Evolutionary conservation across 306 rosid genomes (phyloP).

Genomic region (Quercus mongolica): DNA sequence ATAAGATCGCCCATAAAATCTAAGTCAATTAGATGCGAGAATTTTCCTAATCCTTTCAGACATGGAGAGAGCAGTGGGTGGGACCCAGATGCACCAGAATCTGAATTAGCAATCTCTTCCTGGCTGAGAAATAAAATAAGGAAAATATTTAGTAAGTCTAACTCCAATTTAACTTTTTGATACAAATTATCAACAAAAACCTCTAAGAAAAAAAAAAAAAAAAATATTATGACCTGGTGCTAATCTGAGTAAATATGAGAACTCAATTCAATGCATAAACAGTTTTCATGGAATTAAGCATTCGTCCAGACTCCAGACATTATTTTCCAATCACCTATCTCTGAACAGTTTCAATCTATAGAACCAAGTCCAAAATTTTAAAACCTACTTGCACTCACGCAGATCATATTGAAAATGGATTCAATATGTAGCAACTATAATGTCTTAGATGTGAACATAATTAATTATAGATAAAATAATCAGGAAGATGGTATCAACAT

Average conservation of each 20-base stretch:
- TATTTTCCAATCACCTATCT: not conserved
- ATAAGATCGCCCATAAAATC: constrained; percentile 91
- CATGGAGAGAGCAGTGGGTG: constrained; percentile 83
- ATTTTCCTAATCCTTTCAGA: constrained; percentile 88
- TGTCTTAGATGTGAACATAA: not conserved
- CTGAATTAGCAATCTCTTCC: constrained; percentile 38
- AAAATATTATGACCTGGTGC: not conserved
- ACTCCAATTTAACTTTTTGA: constrained; percentile 19
- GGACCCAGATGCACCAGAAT: constrained; percentile 41
- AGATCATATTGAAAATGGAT: not conserved
- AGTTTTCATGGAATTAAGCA: not conserved
- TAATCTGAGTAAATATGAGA: not conserved
- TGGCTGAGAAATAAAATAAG: constrained; percentile 45
- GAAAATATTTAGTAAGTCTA: constrained; percentile 21
- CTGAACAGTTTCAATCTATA: not conserved
- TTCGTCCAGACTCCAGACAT: not conserved
- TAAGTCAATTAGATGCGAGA: constrained; percentile 80
- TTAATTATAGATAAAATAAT: not conserved
- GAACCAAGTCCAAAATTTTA: not conserved
- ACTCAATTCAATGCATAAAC: not conserved
- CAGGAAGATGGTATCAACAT: not conserved
- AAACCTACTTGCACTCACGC: not conserved
- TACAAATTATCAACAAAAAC: constrained; percentile 1
- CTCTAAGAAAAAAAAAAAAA: not conserved
- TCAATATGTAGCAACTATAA: not conserved